Base-by-base conservation (phyloP, 805 yeast genomes). In the Komagataella mondaviorum region DNA sequence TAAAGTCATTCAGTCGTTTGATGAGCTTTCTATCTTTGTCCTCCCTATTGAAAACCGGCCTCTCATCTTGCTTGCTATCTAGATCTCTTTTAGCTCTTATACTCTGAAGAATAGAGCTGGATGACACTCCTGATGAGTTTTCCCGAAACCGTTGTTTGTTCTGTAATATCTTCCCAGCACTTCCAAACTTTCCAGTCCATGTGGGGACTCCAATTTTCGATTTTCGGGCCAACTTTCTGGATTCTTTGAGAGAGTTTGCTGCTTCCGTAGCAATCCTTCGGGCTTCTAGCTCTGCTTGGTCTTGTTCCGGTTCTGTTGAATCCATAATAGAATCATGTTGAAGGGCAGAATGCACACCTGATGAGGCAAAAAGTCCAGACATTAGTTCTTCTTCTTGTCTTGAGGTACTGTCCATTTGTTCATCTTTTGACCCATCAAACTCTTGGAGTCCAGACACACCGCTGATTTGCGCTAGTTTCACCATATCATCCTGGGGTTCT, bases 141-240 rank as follows among this genome's bases (percentile, higher is more conserved):
- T 30, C 39, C 14, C 39, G 39, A 14, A 30, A 30, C 39, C 39
- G 39, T 51, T 46, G 48, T 46, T 51, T 54, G 48, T 55, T 67
- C 2, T 60, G 59, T 0, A 67, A 68, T 30, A 71, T 65, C 56
- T 72, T 76, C 1, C 96, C 96, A 0, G 96, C 96, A 17, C 69
- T 64, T 0, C 99, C 99, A 71, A 83, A 88, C 57, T 78, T 78
- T 0, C 99, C 99, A 0, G 99, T 91, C 95, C 97, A 93, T 0
- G 99, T 91, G 0, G 97, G 98, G 0, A 85, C 81, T 4, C 96
- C 96, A 30, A 90, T 71, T 23, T 63, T 63, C 2, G 75, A 65
- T 45, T 58, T 59, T 36, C 73, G 62, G 0, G 89, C 72, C 20
- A 68, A 62, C 48, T 67, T 71, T 45, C 89, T 66, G 0, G 96